Conservation (phyloP, 176 grass and related monocot species). For the Secale cereale region DNA sequence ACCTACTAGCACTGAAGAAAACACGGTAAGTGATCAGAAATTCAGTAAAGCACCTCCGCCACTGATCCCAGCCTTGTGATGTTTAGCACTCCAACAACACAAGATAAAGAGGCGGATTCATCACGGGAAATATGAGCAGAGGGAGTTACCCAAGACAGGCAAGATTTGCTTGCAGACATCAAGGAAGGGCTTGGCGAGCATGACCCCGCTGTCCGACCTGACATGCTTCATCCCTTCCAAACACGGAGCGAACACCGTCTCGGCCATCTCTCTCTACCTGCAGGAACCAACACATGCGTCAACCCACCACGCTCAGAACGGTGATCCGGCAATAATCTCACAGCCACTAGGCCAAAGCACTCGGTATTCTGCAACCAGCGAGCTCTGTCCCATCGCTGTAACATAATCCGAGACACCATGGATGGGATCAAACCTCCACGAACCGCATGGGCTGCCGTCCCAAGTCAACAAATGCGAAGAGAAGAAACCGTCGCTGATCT, state of each 20-base stretch:
- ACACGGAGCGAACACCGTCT: constrained; percentile 84
- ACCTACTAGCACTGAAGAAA: background rate
- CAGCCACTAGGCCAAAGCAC: background rate
- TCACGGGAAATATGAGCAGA: background rate
- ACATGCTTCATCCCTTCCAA: constrained; percentile 97
- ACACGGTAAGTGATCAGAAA: background rate
- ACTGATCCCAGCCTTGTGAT: constrained; percentile 6
- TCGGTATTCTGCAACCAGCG: background rate
- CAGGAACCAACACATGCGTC: constrained; percentile 2
- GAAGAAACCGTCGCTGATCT: background rate
- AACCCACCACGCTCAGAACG: background rate
- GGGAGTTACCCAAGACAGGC: constrained; percentile 67
- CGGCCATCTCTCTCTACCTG: constrained; percentile 60
- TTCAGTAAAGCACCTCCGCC: background rate
- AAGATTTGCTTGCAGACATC: constrained; percentile 95
- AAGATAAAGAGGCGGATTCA: background rate
- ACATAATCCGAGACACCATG: background rate
- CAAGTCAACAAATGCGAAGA: background rate
- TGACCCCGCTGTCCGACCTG: constrained; percentile 65
- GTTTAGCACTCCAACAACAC: background rate
- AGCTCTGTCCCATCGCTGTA: background rate
- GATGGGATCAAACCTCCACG: background rate
- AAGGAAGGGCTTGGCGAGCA: constrained; percentile 92
- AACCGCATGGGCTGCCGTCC: background rate
- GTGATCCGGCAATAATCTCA: background rate